Evolutionary conservation across 129 eudicot species (phyloP), one percentile per base, ranked within the genome.

Genomic region (Deinandra increscens): DNA sequence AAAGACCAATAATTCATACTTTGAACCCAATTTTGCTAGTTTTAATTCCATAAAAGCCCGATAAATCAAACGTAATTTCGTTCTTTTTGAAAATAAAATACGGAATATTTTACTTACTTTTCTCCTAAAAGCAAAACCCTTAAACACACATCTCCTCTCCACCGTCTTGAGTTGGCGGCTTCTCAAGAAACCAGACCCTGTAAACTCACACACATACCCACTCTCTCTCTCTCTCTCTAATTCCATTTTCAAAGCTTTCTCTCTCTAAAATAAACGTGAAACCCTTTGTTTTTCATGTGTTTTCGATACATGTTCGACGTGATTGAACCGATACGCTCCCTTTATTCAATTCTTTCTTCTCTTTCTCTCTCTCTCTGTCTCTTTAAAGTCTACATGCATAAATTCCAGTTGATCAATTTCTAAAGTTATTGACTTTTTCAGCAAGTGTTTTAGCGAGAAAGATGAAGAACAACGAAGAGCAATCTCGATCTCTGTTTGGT

Each of bases 401-500:
- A 64, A 34, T 9, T 41, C 62, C 77, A 34, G 42, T 75, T 53
- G 46, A 74, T 68, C 61, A 19, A 17, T 70, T 64, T 78, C 33
- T 20, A 79, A 75, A 77, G 71, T 8, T 64, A n/a, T 75, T 67
- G 44, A 34, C 77, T 59, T 63, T 72, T 26, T 15, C 38, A 53
- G 36, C 61, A 23, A 68, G 39, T 41, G 39, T 41, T 9, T 56
- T 53, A 45, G 11, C 14, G 14, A 17, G 56, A 38, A 49, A 71
- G 9, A 74, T 74, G 84, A 84, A 84, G 89, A 87, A 87, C 80
- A 83, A 66, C 23, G 91, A 81, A 74, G 95, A 87, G 55, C 89
- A 83, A 80, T 82, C 83, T 17, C 79, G 97, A 80, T 79, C 87
- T 81, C 72, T 90, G 68, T 85, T 90, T 83, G 95, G 97, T 33